phyloP scores from a whole-genome alignment of 2,329 filamentous ascomycete species.

The Allantophomopsis cytisporea region DNA sequence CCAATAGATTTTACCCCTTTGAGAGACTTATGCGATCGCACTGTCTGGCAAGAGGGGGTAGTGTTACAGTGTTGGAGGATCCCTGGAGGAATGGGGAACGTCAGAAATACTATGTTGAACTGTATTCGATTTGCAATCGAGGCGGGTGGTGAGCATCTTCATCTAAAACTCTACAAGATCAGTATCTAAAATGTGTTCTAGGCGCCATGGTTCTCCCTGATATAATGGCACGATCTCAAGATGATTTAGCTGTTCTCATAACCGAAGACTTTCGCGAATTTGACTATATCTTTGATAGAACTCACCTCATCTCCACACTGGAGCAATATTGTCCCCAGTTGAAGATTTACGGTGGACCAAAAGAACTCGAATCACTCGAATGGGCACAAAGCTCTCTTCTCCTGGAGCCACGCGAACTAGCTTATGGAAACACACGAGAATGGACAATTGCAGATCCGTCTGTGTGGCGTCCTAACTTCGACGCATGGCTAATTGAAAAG shows the following conservation, averaged over 20 bases:
- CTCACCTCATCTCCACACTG: slow-evolving; percentile 6
- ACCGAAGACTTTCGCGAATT: slow-evolving; percentile 6
- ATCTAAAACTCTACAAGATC: too few relatives aligned
- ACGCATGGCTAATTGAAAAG: slow-evolving; percentile 3
- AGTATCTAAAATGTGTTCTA: slow-evolving; percentile 5
- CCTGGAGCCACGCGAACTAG: slow-evolving; percentile 1
- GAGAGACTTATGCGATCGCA: slow-evolving; percentile 18
- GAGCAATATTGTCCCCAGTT: slow-evolving; percentile 1
- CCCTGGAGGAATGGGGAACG: slow-evolving; percentile 27
- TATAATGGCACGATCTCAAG: slow-evolving; percentile 4
- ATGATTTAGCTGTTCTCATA: slow-evolving; percentile 3
- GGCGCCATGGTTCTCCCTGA: slow-evolving; percentile 24
- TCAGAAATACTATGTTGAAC: slow-evolving; percentile 29
- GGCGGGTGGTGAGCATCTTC: slow-evolving; percentile 25
- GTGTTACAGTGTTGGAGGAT: slow-evolving; percentile 28
- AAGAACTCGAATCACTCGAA: slow-evolving; percentile 7
- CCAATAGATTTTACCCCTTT: slow-evolving; percentile 7
- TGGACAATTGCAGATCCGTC: slow-evolving; percentile 2
- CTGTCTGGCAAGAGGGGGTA: slow-evolving; percentile 24
- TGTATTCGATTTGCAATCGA: slow-evolving; percentile 32
- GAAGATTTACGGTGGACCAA: slow-evolving; percentile 1
- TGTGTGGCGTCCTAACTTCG: slow-evolving; percentile 6
- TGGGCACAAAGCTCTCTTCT: slow-evolving; percentile 2
- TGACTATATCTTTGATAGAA: slow-evolving; percentile 11
- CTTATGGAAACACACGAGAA: neutral